Percentiles rank a stretch among this genome's conserved stretches.
phyloP scores from a whole-genome alignment of 2,329 filamentous ascomycete genomes.

The Talaromyces sp. region DNA sequence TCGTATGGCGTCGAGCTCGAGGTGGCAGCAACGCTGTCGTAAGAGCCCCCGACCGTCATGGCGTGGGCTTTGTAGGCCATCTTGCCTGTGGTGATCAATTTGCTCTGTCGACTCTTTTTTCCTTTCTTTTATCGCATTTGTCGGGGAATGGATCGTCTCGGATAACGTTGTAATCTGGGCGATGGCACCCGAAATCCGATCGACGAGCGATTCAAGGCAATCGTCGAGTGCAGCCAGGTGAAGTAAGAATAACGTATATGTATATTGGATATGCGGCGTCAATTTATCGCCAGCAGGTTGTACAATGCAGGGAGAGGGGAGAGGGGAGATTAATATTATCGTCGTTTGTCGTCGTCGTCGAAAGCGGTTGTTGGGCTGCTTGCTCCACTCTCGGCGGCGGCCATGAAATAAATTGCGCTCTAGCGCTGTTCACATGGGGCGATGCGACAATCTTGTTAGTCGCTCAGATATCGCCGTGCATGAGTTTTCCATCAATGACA shows the following conservation, averaged over 20 bases:
- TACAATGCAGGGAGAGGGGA: neutral
- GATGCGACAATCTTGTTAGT: neutral
- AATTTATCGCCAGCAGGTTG: neutral
- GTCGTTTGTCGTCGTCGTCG: neutral
- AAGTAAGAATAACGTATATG: neutral
- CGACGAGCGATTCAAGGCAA: neutral
- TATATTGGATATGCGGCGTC: neutral
- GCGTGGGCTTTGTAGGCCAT: slow-evolving; percentile 38
- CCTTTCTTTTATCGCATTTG: neutral
- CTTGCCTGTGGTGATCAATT: neutral
- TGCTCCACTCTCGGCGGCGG: neutral
- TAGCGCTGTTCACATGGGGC: neutral
- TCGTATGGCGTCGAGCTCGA: slow-evolving; percentile 25
- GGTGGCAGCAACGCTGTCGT: slow-evolving; percentile 22
- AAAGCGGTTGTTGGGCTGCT: neutral
- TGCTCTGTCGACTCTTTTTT: neutral
- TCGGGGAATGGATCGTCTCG: neutral
- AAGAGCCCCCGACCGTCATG: slow-evolving; percentile 32
- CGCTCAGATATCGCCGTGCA: neutral
- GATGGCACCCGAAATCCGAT: neutral
- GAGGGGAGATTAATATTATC: neutral
- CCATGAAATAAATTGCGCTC: no score
- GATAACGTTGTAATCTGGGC: neutral
- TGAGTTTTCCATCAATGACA: neutral
- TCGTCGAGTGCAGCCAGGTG: neutral